Conservation (phyloP, 2,329 filamentous ascomycete species). For the Talaromyces rugulosus region DNA sequence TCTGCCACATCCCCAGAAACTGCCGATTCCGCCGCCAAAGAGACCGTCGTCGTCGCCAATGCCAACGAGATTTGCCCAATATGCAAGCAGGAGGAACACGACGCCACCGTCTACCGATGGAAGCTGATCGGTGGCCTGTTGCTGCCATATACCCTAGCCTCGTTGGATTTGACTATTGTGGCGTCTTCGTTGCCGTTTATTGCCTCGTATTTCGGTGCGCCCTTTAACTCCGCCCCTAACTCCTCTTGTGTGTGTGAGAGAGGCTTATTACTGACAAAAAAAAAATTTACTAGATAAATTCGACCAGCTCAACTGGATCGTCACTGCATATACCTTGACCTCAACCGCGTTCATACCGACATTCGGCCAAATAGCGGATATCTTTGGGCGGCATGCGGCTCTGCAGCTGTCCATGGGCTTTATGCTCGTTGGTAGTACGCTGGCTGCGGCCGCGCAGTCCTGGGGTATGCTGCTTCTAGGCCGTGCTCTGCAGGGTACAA, state of each 20-base stretch:
- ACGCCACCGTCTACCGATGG: constrained; percentile 48
- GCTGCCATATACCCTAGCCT: constrained; percentile 58
- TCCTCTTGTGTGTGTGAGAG: not conserved
- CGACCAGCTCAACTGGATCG: constrained; percentile 64
- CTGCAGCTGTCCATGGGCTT: constrained; percentile 55
- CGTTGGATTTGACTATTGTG: constrained; percentile 62
- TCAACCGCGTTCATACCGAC: constrained; percentile 64
- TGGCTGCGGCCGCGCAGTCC: constrained; percentile 55
- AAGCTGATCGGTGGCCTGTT: constrained; percentile 58
- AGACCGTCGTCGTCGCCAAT: not conserved
- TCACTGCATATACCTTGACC: constrained; percentile 64
- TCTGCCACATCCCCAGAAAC: not conserved
- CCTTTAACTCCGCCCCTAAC: not conserved
- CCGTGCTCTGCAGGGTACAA: constrained; percentile 59
- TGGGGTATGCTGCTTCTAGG: constrained; percentile 61
- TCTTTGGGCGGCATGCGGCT: constrained; percentile 59
- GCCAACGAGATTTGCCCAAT: constrained; percentile 5
- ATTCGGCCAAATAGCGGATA: constrained; percentile 61
- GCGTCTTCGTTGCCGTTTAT: constrained; percentile 60
- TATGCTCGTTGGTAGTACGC: constrained; percentile 57
- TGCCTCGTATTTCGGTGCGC: constrained; percentile 59
- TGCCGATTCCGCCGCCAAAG: not conserved
- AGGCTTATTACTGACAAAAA: not conserved
- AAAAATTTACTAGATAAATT: constrained; percentile 39
- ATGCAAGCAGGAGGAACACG: constrained; percentile 31